Base-by-base conservation (phyloP, 1,284 basidiomycete genomes). In the Athelia psychrophila region DNA sequence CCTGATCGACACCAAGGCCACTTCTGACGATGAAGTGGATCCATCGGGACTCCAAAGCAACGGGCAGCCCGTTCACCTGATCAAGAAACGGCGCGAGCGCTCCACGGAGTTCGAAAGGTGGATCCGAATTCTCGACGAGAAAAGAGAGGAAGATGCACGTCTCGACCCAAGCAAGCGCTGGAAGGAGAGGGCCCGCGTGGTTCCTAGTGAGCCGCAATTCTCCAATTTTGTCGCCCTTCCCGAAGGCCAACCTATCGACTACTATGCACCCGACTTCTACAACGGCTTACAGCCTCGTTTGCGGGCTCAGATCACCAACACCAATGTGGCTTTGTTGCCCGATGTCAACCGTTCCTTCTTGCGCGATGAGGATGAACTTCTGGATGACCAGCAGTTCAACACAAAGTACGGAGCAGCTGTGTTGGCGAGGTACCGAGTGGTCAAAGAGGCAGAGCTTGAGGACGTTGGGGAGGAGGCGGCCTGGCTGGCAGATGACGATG, bases 331-430 rank as follows among this genome's bases (percentile, higher is more conserved):
- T 44, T 36, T 52, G 56, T 55, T 22, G 58, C 59, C 6, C 47
- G 57, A 15, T 56, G 58, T 22, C 47, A 54, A 6, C 46, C 27
- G 3, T 38, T 54, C 4, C 38, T 44, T 9, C 48, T 48, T 5
- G 32, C 51, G 48, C 40, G 50, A 40, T 52, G 47, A 20, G 44
- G 12, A 59, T 54, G 59, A 60, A 51, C 56, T 46, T 2, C 48
- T 65, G 36, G 52, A 54, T 16, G 52, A 60, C 47, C 24, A 32
- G 10, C 54, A 51, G n/a, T 65, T 67, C 42, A 67, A 58, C 54
- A 30, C 27, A 18, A 56, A 50, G 50, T 65, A 61, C 53, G 60
- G 63, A n/a, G 52, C 59, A 20, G 50, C 52, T 2, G 60, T 65
- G 18, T 50, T 62, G 51, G 47, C 3, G 2, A 51, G 51, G 27